These are phyloP conservation scores for Ophiostoma piceae DNA, from an alignment of 2,329 filamentous ascomycete species.

Conservation along the genomic window DNA sequence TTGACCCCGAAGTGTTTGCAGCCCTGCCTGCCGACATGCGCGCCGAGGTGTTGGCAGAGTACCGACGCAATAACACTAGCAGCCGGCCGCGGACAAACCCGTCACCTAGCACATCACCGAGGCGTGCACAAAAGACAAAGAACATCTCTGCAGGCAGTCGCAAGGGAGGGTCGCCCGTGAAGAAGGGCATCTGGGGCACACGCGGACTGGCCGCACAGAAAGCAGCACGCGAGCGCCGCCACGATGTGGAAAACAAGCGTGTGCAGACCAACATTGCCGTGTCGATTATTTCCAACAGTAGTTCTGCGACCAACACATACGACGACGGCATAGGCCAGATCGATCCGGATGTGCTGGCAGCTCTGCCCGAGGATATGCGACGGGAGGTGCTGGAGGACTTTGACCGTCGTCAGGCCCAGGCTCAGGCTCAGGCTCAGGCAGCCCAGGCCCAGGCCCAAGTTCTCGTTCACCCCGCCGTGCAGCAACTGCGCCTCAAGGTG, in stretches of 20 bases:
- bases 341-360: slow-evolving; percentile 13
- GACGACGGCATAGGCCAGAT: slow-evolving; percentile 19
- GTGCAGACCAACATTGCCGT: slow-evolving; percentile 65
- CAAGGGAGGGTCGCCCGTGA: slow-evolving; percentile 19
- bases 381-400: slow-evolving; percentile 69
- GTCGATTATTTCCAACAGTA: slow-evolving; percentile 32
- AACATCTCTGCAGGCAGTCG: background rate
- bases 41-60: slow-evolving; percentile 72
- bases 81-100: background rate
- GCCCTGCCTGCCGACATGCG: slow-evolving; percentile 82
- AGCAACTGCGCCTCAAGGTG: slow-evolving; percentile 47
- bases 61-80: slow-evolving; percentile 42
- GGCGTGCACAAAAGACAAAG: slow-evolving; percentile 28
- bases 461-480: slow-evolving; percentile 28
- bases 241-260: slow-evolving; percentile 53
- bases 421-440: background rate
- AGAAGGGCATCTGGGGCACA: slow-evolving; percentile 22
- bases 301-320: slow-evolving; percentile 27
- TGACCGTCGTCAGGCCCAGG: slow-evolving; percentile 40
- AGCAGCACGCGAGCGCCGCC: slow-evolving; percentile 43
- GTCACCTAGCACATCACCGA: slow-evolving; percentile 51
- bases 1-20: slow-evolving; percentile 78
- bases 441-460: slow-evolving; percentile 12
- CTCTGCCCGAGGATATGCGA: slow-evolving; percentile 13
- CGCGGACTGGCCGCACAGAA: slow-evolving; percentile 17